Percentiles rank a stretch among this genome's conserved stretches.
phyloP scores from a whole-genome alignment of 2,329 filamentous ascomycete species.

The Endothia cerciana region DNA sequence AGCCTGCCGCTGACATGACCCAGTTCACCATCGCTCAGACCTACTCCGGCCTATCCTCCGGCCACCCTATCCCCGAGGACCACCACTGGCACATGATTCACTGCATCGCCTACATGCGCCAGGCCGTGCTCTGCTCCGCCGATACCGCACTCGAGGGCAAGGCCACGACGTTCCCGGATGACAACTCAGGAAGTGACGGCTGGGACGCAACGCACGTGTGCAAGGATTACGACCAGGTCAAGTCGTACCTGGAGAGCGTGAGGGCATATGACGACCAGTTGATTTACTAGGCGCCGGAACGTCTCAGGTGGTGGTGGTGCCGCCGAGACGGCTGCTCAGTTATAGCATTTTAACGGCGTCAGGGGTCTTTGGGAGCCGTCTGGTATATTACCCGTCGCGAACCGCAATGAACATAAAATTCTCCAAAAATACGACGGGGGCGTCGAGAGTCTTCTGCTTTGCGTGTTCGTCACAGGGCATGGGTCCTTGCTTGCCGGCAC shows the following conservation, averaged over 20 bases:
- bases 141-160: conserved; percentile 51
- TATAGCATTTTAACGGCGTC: conserved; percentile 1
- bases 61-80: conserved; percentile 45
- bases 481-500: not conserved
- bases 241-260: conserved; percentile 47
- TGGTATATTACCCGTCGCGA: not conserved
- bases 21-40: conserved; percentile 48
- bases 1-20: not conserved
- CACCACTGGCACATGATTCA: conserved; percentile 54
- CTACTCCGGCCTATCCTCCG: conserved; percentile 46
- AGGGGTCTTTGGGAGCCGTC: not conserved
- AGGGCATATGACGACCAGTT: conserved; percentile 49
- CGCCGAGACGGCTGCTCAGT: not conserved
- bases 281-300: conserved; percentile 41
- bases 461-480: not conserved
- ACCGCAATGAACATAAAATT: not conserved
- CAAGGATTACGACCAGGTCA: conserved; percentile 48
- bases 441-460: not conserved
- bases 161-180: conserved; percentile 51
- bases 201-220: conserved; percentile 54
- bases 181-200: conserved; percentile 50
- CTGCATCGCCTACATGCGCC: conserved; percentile 53
- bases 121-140: conserved; percentile 50
- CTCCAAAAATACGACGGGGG: not conserved
- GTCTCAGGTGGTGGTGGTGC: not conserved